phyloP scores from a whole-genome alignment of 2,329 filamentous ascomycete genomes.

The Diaporthe vaccinii region DNA sequence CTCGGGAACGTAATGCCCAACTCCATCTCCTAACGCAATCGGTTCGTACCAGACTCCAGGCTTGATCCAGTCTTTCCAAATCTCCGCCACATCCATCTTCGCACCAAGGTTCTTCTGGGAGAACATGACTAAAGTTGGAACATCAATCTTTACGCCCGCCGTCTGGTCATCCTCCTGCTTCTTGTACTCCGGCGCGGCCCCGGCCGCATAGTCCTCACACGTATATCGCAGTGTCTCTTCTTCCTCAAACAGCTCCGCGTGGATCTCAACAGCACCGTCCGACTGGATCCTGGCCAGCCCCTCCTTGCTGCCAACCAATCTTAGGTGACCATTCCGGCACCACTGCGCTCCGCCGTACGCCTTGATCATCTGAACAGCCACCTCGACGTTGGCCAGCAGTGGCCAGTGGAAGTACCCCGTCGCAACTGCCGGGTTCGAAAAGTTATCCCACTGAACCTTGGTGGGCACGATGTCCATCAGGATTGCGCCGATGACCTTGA shows the following conservation, averaged over 20 bases:
- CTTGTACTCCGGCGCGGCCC: constrained; percentile 56
- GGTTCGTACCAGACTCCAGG: constrained; percentile 43
- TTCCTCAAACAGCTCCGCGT: constrained; percentile 57
- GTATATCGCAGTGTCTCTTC: constrained; percentile 56
- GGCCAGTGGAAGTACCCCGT: constrained; percentile 63
- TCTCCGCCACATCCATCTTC: constrained; percentile 55
- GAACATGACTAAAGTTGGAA: constrained; percentile 59
- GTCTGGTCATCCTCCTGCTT: constrained; percentile 60
- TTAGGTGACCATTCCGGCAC: constrained; percentile 50
- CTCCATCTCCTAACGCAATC: constrained; percentile 41
- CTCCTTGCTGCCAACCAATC: constrained; percentile 46
- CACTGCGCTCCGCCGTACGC: constrained; percentile 57
- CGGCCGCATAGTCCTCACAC: constrained; percentile 63
- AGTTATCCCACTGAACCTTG: constrained; percentile 58
- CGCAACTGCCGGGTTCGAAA: constrained; percentile 53
- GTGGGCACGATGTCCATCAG: constrained; percentile 65
- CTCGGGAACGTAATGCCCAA: constrained; percentile 46
- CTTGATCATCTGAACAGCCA: constrained; percentile 58
- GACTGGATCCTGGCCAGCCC: constrained; percentile 44
- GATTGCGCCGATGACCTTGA: constrained; percentile 55
- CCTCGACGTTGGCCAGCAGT: constrained; percentile 60
- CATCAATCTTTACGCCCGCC: constrained; percentile 56
- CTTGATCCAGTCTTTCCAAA: constrained; percentile 61
- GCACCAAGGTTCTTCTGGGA: constrained; percentile 57
- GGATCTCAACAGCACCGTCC: constrained; percentile 58